Evolutionary conservation across 305 asterid genomes (phyloP).

Genomic region (Petunia hybrid): DNA sequence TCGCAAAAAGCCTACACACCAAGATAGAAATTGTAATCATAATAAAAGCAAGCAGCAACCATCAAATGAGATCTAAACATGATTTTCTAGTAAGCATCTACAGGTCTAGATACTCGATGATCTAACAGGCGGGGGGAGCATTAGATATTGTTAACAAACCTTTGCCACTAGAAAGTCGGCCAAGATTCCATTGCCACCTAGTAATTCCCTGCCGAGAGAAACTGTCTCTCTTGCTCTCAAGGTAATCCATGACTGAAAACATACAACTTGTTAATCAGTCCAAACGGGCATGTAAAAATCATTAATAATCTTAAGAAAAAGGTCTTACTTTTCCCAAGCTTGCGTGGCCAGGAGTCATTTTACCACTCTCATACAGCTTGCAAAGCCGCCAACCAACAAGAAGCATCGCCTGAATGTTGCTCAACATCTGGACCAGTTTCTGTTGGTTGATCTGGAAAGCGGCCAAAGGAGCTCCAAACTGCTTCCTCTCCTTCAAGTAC

Average conservation of each 20-base stretch:
- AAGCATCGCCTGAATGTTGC: constrained; percentile 87
- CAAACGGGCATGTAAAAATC: not conserved
- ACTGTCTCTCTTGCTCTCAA: constrained; percentile 87
- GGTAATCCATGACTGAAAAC: constrained; percentile 81
- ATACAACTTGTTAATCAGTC: not conserved
- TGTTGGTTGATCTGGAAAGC: constrained; percentile 95
- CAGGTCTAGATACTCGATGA: not conserved
- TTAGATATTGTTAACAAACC: constrained; percentile 49
- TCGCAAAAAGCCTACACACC: constrained; percentile 37
- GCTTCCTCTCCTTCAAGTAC: constrained; percentile 95
- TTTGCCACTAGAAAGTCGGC: constrained; percentile 90
- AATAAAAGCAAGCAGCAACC: not conserved
- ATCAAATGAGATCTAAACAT: not conserved
- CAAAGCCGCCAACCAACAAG: constrained; percentile 96
- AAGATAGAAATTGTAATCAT: not conserved
- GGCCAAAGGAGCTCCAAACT: constrained; percentile 94
- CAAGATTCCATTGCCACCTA: constrained; percentile 93
- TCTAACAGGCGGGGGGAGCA: not conserved
- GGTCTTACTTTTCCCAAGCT: constrained; percentile 86
- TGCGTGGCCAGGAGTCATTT: constrained; percentile 96
- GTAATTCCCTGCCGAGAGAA: constrained; percentile 93
- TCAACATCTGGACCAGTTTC: constrained; percentile 83
- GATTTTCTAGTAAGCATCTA: not conserved
- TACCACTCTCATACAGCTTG: constrained; percentile 91
- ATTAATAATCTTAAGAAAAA: not conserved